Conservation (phyloP, 176 grass and related monocot species). For the Oryza glaberrima region DNA sequence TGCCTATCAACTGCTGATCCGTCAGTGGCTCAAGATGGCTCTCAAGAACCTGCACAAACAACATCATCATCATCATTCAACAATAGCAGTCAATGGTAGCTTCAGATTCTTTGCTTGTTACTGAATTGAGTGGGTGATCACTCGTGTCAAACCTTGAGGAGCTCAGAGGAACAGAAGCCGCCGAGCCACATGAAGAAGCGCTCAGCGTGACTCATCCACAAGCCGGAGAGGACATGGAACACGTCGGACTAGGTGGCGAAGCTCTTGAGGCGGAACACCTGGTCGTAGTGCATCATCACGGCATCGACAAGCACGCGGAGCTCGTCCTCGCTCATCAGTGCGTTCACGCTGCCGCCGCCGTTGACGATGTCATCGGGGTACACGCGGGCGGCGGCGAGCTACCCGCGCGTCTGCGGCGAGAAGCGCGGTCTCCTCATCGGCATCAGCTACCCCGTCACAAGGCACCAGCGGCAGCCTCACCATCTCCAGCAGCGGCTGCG, state of each 20-base stretch:
- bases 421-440: too few species aligned
- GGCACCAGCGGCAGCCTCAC: too few species aligned
- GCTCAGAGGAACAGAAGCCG: conserved; percentile 82
- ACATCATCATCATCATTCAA: background rate
- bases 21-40: conserved; percentile 70
- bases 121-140: too few species aligned
- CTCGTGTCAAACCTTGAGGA: conserved; percentile 59
- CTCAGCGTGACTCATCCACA: conserved; percentile 90
- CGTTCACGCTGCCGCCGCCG: background rate
- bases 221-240: conserved; percentile 89
- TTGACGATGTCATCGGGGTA: too few species aligned
- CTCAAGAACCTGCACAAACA: conserved; percentile 49
- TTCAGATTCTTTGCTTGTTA: too few species aligned
- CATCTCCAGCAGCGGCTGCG: too few species aligned
- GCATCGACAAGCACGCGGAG: conserved; percentile 65
- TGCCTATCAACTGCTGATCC: conserved; percentile 81
- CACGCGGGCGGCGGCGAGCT: too few species aligned
- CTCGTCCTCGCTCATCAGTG: conserved; percentile 62
- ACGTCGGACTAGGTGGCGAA: conserved; percentile 66
- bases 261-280: conserved; percentile 76
- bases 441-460: too few species aligned
- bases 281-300: conserved; percentile 70
- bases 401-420: too few species aligned
- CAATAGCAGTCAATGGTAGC: background rate
- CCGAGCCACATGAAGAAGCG: conserved; percentile 98